phyloP scores from a whole-genome alignment of 768 basidiomycete species.

The Hebeloma cylindrosporum region DNA sequence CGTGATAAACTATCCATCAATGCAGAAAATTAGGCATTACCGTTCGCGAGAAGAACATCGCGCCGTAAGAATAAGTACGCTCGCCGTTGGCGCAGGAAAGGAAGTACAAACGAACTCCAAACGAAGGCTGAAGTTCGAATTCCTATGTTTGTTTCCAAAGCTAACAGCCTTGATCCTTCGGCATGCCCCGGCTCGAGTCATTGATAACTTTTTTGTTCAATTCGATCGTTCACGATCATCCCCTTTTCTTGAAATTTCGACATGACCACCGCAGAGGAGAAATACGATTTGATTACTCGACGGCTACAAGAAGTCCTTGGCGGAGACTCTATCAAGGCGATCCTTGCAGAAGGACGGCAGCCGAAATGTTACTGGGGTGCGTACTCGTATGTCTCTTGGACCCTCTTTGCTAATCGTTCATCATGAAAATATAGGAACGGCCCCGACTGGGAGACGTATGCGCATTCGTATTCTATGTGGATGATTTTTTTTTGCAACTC shows the following conservation, averaged over 20 bases:
- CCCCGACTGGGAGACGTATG: conserved; percentile 93
- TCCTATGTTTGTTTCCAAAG: too few species aligned
- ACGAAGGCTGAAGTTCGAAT: too few species aligned
- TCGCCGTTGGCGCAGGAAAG: too few species aligned
- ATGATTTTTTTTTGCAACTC: not conserved
- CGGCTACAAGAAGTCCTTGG: conserved; percentile 87
- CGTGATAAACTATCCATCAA: too few species aligned
- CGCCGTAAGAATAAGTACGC: too few species aligned
- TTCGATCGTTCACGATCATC: conserved; percentile 1
- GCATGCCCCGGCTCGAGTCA: too few species aligned
- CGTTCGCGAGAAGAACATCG: too few species aligned
- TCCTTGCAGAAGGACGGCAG: conserved; percentile 72
- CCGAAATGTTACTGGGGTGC: conserved; percentile 92
- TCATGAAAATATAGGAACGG: conserved; percentile 62
- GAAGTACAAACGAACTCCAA: too few species aligned
- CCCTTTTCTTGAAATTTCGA: not conserved
- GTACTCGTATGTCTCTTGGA: conserved; percentile 27
- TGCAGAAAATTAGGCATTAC: too few species aligned
- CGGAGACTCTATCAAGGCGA: conserved; percentile 76
- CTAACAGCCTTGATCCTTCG: too few species aligned
- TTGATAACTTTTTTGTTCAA: conserved; percentile 12
- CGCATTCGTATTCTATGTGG: conserved; percentile 3
- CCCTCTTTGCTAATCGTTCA: conserved; percentile 10
- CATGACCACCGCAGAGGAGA: conserved; percentile 46
- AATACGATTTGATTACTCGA: conserved; percentile 82